Percentiles rank a stretch among this genome's conserved stretches.
phyloP scores from a whole-genome alignment of 2,329 filamentous ascomycete species.

The Cercospora sp. region DNA sequence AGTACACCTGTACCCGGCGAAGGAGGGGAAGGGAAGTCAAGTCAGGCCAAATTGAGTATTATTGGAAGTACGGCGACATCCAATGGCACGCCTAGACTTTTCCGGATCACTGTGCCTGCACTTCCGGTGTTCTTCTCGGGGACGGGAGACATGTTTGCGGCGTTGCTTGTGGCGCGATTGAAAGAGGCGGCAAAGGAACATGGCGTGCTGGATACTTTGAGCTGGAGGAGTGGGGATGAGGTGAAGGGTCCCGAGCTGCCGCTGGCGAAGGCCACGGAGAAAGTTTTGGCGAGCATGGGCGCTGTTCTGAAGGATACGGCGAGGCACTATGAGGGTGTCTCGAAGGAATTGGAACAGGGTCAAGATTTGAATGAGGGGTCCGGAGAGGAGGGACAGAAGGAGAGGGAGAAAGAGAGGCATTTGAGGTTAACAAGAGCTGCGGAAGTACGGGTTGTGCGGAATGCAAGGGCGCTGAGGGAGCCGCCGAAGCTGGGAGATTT shows the following conservation, averaged over 20 bases:
- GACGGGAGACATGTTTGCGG: conserved; percentile 98
- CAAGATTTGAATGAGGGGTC: conserved; percentile 47
- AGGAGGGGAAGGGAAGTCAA: not conserved
- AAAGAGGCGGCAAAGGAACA: conserved; percentile 71
- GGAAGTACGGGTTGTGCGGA: conserved; percentile 80
- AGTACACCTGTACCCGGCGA: conserved; percentile 43
- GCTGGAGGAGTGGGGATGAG: conserved; percentile 76
- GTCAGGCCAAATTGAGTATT: conserved; percentile 49
- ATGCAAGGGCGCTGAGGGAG: conserved; percentile 65
- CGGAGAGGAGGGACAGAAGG: conserved; percentile 45
- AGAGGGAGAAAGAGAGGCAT: conserved; percentile 60
- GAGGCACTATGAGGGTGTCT: conserved; percentile 64
- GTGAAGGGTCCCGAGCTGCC: conserved; percentile 72
- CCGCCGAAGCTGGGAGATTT: conserved; percentile 67
- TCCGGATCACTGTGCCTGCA: conserved; percentile 81
- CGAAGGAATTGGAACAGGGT: conserved; percentile 52
- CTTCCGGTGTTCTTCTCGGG: conserved; percentile 94
- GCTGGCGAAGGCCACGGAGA: conserved; percentile 78
- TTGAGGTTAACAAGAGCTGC: conserved; percentile 78
- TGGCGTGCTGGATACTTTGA: conserved; percentile 55
- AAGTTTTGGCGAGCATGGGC: conserved; percentile 91
- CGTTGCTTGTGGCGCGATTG: conserved; percentile 81
- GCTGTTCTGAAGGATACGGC: conserved; percentile 71
- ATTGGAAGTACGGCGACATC: conserved; percentile 74
- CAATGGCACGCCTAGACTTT: conserved; percentile 71